These are phyloP conservation scores for Meyerozyma smithsonii DNA, from an alignment of 1,139 yeast species.

Conservation along the genomic window DNA sequence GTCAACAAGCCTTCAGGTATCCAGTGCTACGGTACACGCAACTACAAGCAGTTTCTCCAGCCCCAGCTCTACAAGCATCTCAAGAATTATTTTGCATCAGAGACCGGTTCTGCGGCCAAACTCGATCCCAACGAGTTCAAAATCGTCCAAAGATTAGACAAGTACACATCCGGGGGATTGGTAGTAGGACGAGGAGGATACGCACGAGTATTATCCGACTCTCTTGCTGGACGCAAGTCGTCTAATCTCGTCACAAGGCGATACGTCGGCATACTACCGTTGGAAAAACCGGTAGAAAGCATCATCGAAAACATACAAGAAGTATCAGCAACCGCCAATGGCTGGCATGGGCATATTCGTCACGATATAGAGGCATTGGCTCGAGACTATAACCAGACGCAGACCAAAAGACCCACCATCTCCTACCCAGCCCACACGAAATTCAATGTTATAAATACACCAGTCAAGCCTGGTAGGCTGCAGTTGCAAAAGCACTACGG, in stretches of 20 bases:
- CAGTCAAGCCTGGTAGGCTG: neutral
- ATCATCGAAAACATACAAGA: neutral
- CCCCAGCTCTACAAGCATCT: slow-evolving; percentile 13
- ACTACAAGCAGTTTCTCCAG: slow-evolving; percentile 8
- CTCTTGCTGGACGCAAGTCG: neutral
- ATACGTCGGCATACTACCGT: slow-evolving; percentile 19
- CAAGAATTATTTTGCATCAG: slow-evolving; percentile 7
- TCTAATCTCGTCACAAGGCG: slow-evolving; percentile 10
- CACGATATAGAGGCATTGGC: slow-evolving; percentile 12
- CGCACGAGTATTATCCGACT: slow-evolving; percentile 10
- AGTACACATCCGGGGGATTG: slow-evolving; percentile 23
- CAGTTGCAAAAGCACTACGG: slow-evolving; percentile 10
- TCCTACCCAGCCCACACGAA: neutral
- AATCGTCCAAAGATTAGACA: slow-evolving; percentile 20
- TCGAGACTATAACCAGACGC: slow-evolving; percentile 8
- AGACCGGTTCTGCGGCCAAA: neutral
- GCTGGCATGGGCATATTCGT: slow-evolving; percentile 12
- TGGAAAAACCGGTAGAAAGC: neutral
- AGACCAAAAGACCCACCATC: neutral
- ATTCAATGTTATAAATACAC: neutral
- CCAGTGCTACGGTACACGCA: slow-evolving; percentile 13
- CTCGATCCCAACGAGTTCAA: slow-evolving; percentile 11
- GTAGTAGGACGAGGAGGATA: slow-evolving; percentile 17
- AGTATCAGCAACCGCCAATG: neutral
- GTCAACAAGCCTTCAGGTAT: slow-evolving; percentile 22